phyloP scores from a whole-genome alignment of 352 stramenopile species.

The Globisporangium ultimum region DNA sequence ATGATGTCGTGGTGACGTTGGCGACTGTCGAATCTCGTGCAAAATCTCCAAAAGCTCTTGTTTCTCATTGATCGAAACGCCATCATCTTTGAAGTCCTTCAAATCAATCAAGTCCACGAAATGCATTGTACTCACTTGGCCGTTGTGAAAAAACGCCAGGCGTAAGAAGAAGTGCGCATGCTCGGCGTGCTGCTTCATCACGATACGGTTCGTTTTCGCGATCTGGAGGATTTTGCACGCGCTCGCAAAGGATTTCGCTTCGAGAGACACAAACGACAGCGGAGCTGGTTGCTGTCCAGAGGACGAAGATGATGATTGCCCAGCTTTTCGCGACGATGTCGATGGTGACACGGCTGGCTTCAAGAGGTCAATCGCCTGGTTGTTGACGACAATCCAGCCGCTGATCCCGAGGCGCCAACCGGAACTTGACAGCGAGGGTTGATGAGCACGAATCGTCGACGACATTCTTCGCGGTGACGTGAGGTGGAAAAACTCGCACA shows the following conservation, averaged over 20 bases:
- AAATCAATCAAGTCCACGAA: constrained; percentile 61
- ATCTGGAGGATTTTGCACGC: constrained; percentile 59
- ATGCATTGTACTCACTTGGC: constrained; percentile 66
- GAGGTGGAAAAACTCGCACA: constrained; percentile 45
- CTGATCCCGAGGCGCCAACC: constrained; percentile 57
- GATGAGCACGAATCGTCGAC: constrained; percentile 7
- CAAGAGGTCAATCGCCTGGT: constrained; percentile 53
- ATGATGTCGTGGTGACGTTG: constrained; percentile 9
- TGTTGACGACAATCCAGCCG: constrained; percentile 72
- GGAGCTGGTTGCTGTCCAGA: constrained; percentile 1
- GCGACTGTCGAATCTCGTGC: constrained; percentile 33
- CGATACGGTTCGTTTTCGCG: constrained; percentile 72
- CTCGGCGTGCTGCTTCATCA: constrained; percentile 60
- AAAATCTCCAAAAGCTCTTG: constrained; percentile 59
- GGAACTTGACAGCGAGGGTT: background rate
- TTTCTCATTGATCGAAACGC: constrained; percentile 41
- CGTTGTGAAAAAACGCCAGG: constrained; percentile 52
- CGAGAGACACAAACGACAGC: constrained; percentile 50
- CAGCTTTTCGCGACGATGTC: background rate
- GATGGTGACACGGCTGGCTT: constrained; percentile 15
- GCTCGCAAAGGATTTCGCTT: constrained; percentile 35
- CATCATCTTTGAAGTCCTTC: constrained; percentile 50
- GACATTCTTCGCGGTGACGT: background rate
- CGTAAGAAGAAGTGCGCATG: constrained; percentile 70
- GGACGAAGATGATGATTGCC: background rate